Conservation (phyloP, 768 basidiomycete species). For the Boletus sp. region DNA sequence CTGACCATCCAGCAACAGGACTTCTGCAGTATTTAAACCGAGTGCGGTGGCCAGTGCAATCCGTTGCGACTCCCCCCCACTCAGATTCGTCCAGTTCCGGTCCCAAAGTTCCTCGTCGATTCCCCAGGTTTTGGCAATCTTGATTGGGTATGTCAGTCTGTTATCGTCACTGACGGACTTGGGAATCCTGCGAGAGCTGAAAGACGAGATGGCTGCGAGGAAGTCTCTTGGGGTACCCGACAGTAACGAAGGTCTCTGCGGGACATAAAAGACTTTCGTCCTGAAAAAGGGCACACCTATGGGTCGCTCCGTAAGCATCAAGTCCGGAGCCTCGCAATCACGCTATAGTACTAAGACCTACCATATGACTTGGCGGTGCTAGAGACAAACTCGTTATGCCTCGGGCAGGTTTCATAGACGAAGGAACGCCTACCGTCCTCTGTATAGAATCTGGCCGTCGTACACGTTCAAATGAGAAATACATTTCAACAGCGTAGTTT, state of each 20-base stretch:
- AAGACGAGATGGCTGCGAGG: constrained; percentile 51
- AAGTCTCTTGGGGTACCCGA: constrained; percentile 78
- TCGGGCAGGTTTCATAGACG: not conserved
- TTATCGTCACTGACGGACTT: constrained; percentile 22
- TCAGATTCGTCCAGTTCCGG: constrained; percentile 73
- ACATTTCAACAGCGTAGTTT: constrained; percentile 80
- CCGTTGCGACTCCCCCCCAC: constrained; percentile 85
- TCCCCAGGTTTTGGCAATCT: constrained; percentile 63
- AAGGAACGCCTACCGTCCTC: constrained; percentile 53
- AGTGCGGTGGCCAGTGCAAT: constrained; percentile 75
- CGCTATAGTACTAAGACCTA: constrained; percentile 22
- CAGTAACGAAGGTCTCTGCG: constrained; percentile 84
- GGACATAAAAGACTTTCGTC: constrained; percentile 79
- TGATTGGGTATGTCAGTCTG: constrained; percentile 40
- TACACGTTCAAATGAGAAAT: constrained; percentile 77
- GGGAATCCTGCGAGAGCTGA: constrained; percentile 41
- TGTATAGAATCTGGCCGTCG: constrained; percentile 58
- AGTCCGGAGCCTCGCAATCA: not conserved
- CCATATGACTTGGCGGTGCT: constrained; percentile 53
- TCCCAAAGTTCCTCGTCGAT: constrained; percentile 70
- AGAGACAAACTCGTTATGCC: not conserved
- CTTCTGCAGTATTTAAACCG: constrained; percentile 70
- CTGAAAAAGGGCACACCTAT: constrained; percentile 75
- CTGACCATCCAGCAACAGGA: constrained; percentile 77
- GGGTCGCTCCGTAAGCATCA: not conserved